These are phyloP conservation scores for Claviceps humidiphila DNA, from an alignment of 2,329 filamentous ascomycete species.

Conservation along the genomic window DNA sequence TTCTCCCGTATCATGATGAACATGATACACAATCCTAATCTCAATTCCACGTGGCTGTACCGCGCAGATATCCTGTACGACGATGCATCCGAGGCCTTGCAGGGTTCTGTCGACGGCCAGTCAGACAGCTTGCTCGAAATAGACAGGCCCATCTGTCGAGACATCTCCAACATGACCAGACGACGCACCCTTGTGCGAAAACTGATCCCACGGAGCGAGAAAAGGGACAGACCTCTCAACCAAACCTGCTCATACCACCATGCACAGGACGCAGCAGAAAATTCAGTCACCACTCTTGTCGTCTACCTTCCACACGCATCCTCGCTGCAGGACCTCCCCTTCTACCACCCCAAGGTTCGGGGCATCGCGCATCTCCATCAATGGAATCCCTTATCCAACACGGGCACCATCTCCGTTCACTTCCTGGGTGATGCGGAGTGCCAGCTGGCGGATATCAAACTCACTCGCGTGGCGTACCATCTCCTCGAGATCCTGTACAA, in stretches of 20 bases:
- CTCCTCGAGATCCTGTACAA: constrained; percentile 58
- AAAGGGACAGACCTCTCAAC: constrained; percentile 59
- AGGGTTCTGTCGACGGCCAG: constrained; percentile 1
- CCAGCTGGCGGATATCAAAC: constrained; percentile 26
- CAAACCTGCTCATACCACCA: constrained; percentile 71
- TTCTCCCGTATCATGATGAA: constrained; percentile 61
- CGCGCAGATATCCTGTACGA: constrained; percentile 57
- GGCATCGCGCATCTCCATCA: constrained; percentile 66
- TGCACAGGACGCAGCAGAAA: constrained; percentile 11
- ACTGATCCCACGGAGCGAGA: constrained; percentile 69
- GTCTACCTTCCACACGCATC: constrained; percentile 66
- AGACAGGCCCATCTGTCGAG: constrained; percentile 5
- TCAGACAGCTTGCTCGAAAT: neutral
- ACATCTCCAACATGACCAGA: constrained; percentile 21
- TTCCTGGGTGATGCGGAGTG: constrained; percentile 37
- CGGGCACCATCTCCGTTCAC: constrained; percentile 44
- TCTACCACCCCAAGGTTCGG: constrained; percentile 71
- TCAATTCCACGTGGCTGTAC: constrained; percentile 66
- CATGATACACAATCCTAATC: constrained; percentile 64
- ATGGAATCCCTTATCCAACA: constrained; percentile 31
- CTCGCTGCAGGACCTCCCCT: constrained; percentile 54
- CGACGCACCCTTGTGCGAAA: constrained; percentile 58
- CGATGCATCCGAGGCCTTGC: constrained; percentile 7
- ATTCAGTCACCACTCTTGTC: constrained; percentile 29
- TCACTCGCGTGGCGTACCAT: constrained; percentile 54